phyloP scores from a whole-genome alignment of 495 filamentous ascomycete species.

The Copromyces sp. region DNA sequence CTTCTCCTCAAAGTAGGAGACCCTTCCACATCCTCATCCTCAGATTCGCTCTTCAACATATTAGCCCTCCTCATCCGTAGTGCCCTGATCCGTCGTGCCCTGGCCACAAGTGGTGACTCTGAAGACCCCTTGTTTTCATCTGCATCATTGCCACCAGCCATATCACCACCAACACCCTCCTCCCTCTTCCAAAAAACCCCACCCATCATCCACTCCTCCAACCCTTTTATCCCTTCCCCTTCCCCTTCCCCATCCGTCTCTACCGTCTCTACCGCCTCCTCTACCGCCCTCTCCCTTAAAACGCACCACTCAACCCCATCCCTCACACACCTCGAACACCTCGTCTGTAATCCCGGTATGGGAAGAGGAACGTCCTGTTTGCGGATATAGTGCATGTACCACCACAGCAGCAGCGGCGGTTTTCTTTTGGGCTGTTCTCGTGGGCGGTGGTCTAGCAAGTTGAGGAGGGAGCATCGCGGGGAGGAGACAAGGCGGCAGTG shows the following conservation, averaged over 20 bases:
- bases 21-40: not conserved
- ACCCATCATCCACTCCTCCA: not conserved
- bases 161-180: not conserved
- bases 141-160: not conserved
- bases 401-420: not conserved
- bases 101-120: not conserved
- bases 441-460: not conserved
- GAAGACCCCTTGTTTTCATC: not conserved
- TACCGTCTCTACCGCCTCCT: not conserved
- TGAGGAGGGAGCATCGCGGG: not conserved
- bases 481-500: not conserved
- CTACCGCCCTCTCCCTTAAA: not conserved
- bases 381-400: not conserved
- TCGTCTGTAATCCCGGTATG: not conserved
- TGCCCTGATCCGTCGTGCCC: not conserved
- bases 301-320: not conserved
- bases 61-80: not conserved
- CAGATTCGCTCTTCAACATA: not conserved
- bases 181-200: not conserved
- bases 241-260: not conserved
- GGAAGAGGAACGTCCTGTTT: not conserved
- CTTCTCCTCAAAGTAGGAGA: not conserved
- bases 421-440: not conserved
- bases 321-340: not conserved
- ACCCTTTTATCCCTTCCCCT: not conserved